A percentile compares a stretch with the other conserved stretches of the same genome.
These are phyloP conservation scores for Nakazawaea sp. DNA, from an alignment of 805 yeast genomes.

Conservation along the genomic window DNA sequence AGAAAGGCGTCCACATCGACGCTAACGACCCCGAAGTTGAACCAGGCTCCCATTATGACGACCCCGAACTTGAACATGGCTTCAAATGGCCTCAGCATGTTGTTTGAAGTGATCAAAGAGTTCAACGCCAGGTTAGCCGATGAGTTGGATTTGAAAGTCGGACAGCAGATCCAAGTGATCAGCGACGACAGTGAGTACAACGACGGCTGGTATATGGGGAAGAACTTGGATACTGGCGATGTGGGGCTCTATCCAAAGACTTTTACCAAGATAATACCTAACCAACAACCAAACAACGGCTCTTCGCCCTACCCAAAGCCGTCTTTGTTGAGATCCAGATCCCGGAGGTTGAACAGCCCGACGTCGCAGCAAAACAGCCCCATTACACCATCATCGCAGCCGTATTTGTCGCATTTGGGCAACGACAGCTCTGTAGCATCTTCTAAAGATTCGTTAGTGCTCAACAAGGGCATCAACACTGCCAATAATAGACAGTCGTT, in stretches of 20 bases:
- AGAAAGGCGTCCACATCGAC: neutral
- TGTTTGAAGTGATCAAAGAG: conserved; percentile 68
- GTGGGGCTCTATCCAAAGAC: conserved; percentile 91
- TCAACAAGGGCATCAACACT: neutral
- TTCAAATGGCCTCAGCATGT: conserved; percentile 12
- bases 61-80: neutral
- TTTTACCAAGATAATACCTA: conserved; percentile 49
- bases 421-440: neutral
- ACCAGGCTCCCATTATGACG: neutral
- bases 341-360: conserved; percentile 38
- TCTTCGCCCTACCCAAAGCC: conserved; percentile 25
- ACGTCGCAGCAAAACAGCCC: conserved; percentile 9
- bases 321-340: conserved; percentile 47
- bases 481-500: conserved; percentile 25
- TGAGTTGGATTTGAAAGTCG: conserved; percentile 72
- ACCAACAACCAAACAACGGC: neutral
- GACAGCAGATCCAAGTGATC: conserved; percentile 82
- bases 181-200: conserved; percentile 91
- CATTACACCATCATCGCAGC: conserved; percentile 10
- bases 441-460: conserved; percentile 3
- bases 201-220: conserved; percentile 97
- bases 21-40: neutral
- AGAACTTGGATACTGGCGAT: conserved; percentile 59
- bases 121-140: conserved; percentile 85
- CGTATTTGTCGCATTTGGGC: neutral